A percentile compares a stretch with the other conserved stretches of the same genome.
Conservation (phyloP, 306 rosid genomes). For the Quercus engelmannii region DNA sequence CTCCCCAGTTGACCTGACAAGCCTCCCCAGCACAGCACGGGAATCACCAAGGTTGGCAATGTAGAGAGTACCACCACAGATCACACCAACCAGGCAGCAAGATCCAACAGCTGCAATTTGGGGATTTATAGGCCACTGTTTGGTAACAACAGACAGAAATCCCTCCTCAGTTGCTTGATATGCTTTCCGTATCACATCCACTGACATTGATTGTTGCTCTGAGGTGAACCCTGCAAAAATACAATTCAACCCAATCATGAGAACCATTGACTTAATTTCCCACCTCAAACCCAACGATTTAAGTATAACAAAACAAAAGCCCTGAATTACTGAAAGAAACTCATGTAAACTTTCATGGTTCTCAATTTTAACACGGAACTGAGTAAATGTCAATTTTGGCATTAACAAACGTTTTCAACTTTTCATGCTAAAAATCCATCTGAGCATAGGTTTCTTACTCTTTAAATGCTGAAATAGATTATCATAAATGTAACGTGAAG, state of each 20-base stretch:
- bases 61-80: conserved; percentile 74
- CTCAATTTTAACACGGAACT: background rate
- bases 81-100: conserved; percentile 82
- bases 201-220: conserved; percentile 80
- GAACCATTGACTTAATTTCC: conserved; percentile 7
- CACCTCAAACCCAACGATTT: background rate
- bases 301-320: background rate
- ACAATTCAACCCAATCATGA: conserved; percentile 1
- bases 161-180: conserved; percentile 96
- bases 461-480: conserved; percentile 76
- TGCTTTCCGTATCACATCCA: conserved; percentile 85
- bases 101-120: conserved; percentile 97
- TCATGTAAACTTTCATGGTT: background rate
- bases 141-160: conserved; percentile 68
- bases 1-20: conserved; percentile 73
- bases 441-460: conserved; percentile 36
- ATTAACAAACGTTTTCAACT: background rate
- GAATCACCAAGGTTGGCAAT: conserved; percentile 95
- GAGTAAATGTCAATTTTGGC: background rate
- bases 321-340: background rate
- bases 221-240: conserved; percentile 58
- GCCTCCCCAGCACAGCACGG: conserved; percentile 88
- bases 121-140: conserved; percentile 79
- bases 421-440: background rate
- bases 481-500: conserved; percentile 76